A percentile compares a stretch with the other conserved stretches of the same genome.
Conservation (phyloP, 345 rosid species). For the Rubroshorea leprosula region DNA sequence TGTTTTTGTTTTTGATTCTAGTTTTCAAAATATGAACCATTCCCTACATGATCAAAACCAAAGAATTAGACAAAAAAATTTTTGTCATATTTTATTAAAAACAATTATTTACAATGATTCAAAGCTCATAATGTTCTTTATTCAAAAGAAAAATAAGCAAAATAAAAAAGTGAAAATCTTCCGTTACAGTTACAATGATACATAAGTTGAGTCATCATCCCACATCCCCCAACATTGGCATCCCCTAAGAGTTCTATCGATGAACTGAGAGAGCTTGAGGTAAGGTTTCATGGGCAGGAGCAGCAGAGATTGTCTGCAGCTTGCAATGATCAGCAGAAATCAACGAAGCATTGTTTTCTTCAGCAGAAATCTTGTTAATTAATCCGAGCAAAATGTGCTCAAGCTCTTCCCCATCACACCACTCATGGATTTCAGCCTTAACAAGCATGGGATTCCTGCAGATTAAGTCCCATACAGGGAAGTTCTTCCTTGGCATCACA, state of each 20-base stretch:
- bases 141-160: too few species aligned
- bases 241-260: too few species aligned
- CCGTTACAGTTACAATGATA: too few species aligned
- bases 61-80: too few species aligned
- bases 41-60: too few species aligned
- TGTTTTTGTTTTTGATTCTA: too few species aligned
- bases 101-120: too few species aligned
- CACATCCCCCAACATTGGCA: neutral
- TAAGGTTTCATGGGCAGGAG: neutral
- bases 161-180: too few species aligned
- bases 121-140: too few species aligned
- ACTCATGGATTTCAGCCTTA: conserved; percentile 59
- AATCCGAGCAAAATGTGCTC: conserved; percentile 36
- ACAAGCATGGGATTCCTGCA: conserved; percentile 39
- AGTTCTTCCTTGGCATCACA: conserved; percentile 80
- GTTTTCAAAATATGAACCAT: too few species aligned
- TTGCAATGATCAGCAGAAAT: conserved; percentile 34
- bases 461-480: conserved; percentile 70
- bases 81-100: too few species aligned
- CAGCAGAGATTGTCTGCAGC: conserved; percentile 29
- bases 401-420: conserved; percentile 64
- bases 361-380: conserved; percentile 16
- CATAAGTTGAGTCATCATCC: too few species aligned
- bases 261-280: neutral
- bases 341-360: conserved; percentile 4